Percentiles rank a stretch among this genome's conserved stretches.
Evolutionary conservation across 495 filamentous ascomycete genomes (phyloP).

Genomic region (Talaromyces wortmannii): DNA sequence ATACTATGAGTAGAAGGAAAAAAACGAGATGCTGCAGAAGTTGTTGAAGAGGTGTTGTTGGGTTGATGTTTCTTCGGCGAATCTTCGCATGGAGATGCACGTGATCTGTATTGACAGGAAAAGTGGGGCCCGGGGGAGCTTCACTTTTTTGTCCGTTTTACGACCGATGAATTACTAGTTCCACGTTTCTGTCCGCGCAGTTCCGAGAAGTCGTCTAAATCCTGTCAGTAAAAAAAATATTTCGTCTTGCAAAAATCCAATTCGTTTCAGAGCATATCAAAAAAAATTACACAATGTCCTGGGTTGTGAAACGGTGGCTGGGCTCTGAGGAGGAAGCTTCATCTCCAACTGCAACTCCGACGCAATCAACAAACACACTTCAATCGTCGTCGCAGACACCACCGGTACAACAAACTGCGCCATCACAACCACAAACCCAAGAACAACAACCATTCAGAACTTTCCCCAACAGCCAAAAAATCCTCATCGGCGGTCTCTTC

Average conservation of each 20-base stretch:
- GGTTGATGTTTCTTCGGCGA: too few relatives aligned
- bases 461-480: conserved; percentile 27
- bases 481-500: conserved; percentile 65
- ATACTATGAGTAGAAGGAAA: neutral
- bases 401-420: neutral
- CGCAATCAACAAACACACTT: conserved; percentile 7
- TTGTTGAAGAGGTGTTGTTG: too few relatives aligned
- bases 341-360: conserved; percentile 4
- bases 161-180: too few relatives aligned
- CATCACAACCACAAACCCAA: neutral
- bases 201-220: too few relatives aligned
- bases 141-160: too few relatives aligned
- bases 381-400: conserved; percentile 5
- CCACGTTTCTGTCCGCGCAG: too few relatives aligned
- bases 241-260: neutral
- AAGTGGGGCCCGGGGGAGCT: too few relatives aligned
- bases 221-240: too few relatives aligned
- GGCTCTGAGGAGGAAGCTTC: conserved; percentile 11
- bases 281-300: neutral
- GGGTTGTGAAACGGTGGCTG: conserved; percentile 1
- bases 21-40: too few relatives aligned
- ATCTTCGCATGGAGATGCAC: too few relatives aligned
- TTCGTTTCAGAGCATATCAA: neutral
- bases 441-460: neutral
- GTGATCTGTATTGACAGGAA: too few relatives aligned